Conservation (phyloP, 2,329 filamentous ascomycete genomes). For the Thelonectria olida region DNA sequence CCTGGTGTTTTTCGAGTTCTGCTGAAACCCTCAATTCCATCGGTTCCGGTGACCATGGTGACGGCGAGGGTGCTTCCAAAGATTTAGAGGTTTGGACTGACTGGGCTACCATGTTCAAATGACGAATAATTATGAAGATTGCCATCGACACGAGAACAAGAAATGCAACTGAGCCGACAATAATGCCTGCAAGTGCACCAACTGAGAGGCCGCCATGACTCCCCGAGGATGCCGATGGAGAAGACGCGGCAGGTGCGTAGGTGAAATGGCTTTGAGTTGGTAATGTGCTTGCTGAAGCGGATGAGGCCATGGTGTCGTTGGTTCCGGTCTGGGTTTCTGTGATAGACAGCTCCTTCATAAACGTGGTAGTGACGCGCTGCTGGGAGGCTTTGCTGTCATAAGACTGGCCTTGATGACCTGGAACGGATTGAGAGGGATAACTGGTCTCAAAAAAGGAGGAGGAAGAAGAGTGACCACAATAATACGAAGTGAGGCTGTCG, state of each 20-base stretch:
- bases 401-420: neutral
- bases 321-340: too few species aligned
- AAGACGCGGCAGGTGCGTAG: neutral
- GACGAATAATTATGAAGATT: too few species aligned
- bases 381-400: neutral
- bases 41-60: too few species aligned
- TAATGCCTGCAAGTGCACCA: neutral
- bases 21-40: too few species aligned
- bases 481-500: neutral
- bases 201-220: neutral
- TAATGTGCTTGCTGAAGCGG: neutral
- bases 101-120: too few species aligned
- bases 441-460: too few species aligned
- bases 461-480: neutral
- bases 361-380: too few species aligned
- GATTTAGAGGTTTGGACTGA: too few species aligned
- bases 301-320: neutral
- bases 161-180: neutral
- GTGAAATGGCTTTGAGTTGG: neutral
- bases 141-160: too few species aligned
- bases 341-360: too few species aligned
- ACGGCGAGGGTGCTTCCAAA: too few species aligned
- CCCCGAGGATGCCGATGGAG: neutral
- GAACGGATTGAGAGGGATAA: neutral
- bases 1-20: neutral